Conservation (phyloP, 768 basidiomycete genomes). For the Rhodotorula graminis region DNA sequence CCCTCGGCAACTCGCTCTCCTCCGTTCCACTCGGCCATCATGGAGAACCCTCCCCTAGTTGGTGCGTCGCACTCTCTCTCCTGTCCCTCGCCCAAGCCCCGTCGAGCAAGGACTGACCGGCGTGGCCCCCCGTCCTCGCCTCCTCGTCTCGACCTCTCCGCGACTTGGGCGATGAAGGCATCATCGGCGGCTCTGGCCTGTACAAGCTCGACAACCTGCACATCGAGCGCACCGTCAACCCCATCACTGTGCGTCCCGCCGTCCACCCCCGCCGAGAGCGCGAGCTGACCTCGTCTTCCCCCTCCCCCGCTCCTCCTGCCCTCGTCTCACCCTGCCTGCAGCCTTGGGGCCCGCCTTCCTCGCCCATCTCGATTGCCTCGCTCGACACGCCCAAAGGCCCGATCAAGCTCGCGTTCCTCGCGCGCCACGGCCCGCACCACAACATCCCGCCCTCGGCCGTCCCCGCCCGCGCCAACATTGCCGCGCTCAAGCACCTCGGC, state of each 20-base stretch:
- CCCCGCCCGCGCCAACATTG: conserved; percentile 85
- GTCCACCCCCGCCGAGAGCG: neutral
- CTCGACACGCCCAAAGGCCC: conserved; percentile 65
- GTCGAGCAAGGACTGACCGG: neutral
- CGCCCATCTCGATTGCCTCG: conserved; percentile 85
- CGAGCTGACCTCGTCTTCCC: neutral
- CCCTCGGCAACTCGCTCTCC: neutral
- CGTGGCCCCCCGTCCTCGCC: neutral
- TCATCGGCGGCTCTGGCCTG: conserved; percentile 54
- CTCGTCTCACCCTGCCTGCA: conserved; percentile 43
- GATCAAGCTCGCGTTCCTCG: conserved; percentile 72
- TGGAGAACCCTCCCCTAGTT: conserved; percentile 32
- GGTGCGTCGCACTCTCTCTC: conserved; percentile 1
- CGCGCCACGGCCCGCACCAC: conserved; percentile 83
- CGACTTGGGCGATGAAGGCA: conserved; percentile 4
- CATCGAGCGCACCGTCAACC: conserved; percentile 68
- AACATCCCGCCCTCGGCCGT: conserved; percentile 71
- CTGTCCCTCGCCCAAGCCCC: too few species aligned
- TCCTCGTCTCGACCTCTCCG: neutral
- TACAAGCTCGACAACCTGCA: conserved; percentile 91
- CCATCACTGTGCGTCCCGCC: conserved; percentile 62
- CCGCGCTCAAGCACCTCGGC: conserved; percentile 86
- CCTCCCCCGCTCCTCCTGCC: neutral
- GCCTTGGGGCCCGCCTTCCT: conserved; percentile 91
- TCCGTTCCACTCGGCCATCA: conserved; percentile 2